Percentiles rank a stretch among this genome's conserved stretches.
Evolutionary conservation across 805 yeast species (phyloP).

Genomic region (Metschnikowia gelsemii): DNA sequence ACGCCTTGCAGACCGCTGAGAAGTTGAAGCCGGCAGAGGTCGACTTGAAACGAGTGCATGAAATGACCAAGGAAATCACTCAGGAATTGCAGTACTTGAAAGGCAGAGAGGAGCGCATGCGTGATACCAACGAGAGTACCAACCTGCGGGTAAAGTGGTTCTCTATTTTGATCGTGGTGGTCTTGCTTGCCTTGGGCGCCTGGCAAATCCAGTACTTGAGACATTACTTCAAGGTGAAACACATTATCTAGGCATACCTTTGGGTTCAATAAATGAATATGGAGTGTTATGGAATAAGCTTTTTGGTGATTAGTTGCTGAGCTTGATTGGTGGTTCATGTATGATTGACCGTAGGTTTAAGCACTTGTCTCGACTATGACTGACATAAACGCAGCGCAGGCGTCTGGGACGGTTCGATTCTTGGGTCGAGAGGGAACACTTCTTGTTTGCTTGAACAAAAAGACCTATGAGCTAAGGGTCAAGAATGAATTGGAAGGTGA

Average conservation of each 20-base stretch:
- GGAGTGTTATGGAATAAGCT: no score
- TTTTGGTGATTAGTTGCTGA: no score
- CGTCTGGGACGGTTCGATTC: no score
- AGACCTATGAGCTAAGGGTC: no score
- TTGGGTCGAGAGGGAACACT: no score
- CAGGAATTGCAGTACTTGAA: constrained; percentile 81
- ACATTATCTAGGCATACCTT: constrained; percentile 61
- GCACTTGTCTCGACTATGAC: no score
- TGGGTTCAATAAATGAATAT: no score
- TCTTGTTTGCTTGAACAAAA: no score
- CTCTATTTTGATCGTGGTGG: constrained; percentile 63
- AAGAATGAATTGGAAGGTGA: no score
- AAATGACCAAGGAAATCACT: constrained; percentile 76
- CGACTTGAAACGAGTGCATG: constrained; percentile 83
- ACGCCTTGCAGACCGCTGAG: constrained; percentile 87
- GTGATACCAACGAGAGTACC: constrained; percentile 97
- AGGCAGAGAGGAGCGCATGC: constrained; percentile 83
- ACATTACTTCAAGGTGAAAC: constrained; percentile 86
- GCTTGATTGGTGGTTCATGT: no score
- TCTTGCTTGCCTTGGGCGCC: constrained; percentile 75
- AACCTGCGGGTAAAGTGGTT: constrained; percentile 90
- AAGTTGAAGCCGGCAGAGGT: constrained; percentile 91
- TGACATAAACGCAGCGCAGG: no score
- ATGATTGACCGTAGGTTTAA: no score
- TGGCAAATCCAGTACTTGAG: constrained; percentile 94